Evolutionary conservation across 2,329 filamentous ascomycete species (phyloP).

Genomic region (Zymoseptoria pseudotritici): DNA sequence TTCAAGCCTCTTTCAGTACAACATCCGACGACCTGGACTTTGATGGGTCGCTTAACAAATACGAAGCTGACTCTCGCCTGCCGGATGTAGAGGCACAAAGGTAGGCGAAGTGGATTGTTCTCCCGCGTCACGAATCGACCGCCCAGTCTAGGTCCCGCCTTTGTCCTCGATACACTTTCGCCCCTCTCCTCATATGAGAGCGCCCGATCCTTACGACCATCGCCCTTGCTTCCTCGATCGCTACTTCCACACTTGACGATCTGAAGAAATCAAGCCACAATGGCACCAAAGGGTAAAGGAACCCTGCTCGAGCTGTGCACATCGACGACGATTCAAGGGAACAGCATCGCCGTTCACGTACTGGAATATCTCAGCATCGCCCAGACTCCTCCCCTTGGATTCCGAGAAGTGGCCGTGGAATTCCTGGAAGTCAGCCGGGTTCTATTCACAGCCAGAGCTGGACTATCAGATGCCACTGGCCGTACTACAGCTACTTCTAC

Average conservation of each 20-base stretch:
- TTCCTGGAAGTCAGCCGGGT: constrained; percentile 61
- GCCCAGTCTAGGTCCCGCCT: neutral
- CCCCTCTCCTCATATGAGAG: neutral
- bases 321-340: constrained; percentile 52
- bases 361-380: constrained; percentile 55
- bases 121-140: neutral
- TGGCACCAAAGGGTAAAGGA: constrained; percentile 26
- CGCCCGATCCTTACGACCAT: neutral
- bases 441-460: constrained; percentile 61
- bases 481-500: constrained; percentile 49
- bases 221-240: neutral
- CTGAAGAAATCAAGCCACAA: neutral
- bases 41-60: neutral
- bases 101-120: neutral
- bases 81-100: neutral
- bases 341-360: constrained; percentile 58
- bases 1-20: neutral
- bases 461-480: constrained; percentile 43
- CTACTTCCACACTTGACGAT: neutral
- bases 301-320: constrained; percentile 47
- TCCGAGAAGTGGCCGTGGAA: constrained; percentile 54
- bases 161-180: neutral
- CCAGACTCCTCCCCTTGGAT: constrained; percentile 48
- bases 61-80: neutral
- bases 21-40: neutral